Conservation (phyloP, 371 early-diverging fungal genomes). For the Batkoa obscura region DNA sequence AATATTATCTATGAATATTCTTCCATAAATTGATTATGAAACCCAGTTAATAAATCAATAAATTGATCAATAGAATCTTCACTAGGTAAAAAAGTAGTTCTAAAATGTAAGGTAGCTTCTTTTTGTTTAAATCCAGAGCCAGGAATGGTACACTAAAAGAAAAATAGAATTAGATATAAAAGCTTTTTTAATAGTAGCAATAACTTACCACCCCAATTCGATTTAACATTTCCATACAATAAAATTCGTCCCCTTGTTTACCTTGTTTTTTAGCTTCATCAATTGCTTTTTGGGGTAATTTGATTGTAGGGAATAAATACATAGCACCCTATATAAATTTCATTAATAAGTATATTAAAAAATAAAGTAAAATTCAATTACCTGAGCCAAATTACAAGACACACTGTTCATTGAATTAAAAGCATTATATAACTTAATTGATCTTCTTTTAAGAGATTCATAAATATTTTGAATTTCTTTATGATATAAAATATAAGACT, state of each 20-base stretch:
- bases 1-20: slow-evolving; percentile 34
- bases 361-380: neutral
- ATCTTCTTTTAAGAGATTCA: slow-evolving; percentile 60
- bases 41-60: slow-evolving; percentile 40
- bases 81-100: slow-evolving; percentile 90
- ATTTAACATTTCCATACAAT: slow-evolving; percentile 75
- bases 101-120: slow-evolving; percentile 81
- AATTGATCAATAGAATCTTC: slow-evolving; percentile 81
- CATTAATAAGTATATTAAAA: neutral
- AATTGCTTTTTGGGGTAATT: slow-evolving; percentile 50
- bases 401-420: slow-evolving; percentile 73
- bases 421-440: slow-evolving; percentile 44
- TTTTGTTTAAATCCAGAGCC: slow-evolving; percentile 85
- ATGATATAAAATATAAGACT: slow-evolving; percentile 50
- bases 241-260: slow-evolving; percentile 64
- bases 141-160: slow-evolving; percentile 47
- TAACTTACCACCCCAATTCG: slow-evolving; percentile 71
- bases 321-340: slow-evolving; percentile 59
- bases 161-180: too few species aligned
- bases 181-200: slow-evolving; percentile 10
- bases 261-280: slow-evolving; percentile 43
- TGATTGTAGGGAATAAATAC: slow-evolving; percentile 84
- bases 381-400: slow-evolving; percentile 63
- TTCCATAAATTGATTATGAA: slow-evolving; percentile 64
- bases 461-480: slow-evolving; percentile 55